Conservation (phyloP, 768 basidiomycete genomes). For the Boletus subcaerulescens region DNA sequence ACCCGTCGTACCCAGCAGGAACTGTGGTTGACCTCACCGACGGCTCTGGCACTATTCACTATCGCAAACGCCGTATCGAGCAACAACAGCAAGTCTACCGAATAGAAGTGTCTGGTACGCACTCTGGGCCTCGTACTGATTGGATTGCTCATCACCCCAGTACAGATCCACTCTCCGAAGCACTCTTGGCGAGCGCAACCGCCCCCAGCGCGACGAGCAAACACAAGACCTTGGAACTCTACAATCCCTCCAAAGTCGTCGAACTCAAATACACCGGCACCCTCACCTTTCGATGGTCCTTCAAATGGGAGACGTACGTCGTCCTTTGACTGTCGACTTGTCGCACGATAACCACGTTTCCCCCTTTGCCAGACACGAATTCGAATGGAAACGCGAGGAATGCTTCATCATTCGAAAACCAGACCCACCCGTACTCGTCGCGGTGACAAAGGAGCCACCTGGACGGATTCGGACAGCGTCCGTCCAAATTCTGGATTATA, state of each 20-base stretch:
- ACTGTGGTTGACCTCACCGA: slow-evolving; percentile 68
- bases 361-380: slow-evolving; percentile 59
- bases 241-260: slow-evolving; percentile 67
- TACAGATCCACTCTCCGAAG: slow-evolving; percentile 72
- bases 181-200: slow-evolving; percentile 64
- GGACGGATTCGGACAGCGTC: slow-evolving; percentile 61
- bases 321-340: no score
- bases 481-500: slow-evolving; percentile 82
- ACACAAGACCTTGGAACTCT: slow-evolving; percentile 69
- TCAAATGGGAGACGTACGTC: slow-evolving; percentile 81
- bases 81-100: slow-evolving; percentile 44
- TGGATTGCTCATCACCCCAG: neutral
- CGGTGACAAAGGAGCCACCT: slow-evolving; percentile 72
- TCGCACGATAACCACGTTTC: neutral
- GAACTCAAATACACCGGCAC: slow-evolving; percentile 75
- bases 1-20: slow-evolving; percentile 50
- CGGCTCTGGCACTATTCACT: slow-evolving; percentile 59
- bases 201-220: slow-evolving; percentile 66
- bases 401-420: slow-evolving; percentile 83
- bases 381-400: slow-evolving; percentile 84
- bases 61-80: slow-evolving; percentile 62
- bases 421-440: slow-evolving; percentile 83
- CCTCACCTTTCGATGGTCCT: slow-evolving; percentile 71
- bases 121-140: no score
- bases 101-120: slow-evolving; percentile 62